Base-by-base conservation (phyloP, 257 asterid species). In the Fraxinus cuspidata region DNA sequence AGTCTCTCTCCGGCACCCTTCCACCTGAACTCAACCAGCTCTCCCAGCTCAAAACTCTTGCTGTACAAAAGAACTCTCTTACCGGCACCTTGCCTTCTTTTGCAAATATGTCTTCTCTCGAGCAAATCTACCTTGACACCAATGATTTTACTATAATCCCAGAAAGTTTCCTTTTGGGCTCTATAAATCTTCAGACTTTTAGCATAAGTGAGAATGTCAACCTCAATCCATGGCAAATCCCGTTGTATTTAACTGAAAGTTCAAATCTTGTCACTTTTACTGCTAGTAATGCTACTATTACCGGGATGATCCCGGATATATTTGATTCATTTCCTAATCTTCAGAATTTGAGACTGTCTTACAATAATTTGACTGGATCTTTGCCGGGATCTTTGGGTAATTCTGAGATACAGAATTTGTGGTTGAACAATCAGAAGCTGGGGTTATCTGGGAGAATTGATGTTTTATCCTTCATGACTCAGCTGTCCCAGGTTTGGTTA, bases 1-100 rank as follows among this genome's bases (percentile, higher is more conserved):
- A 87, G 68, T 80, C 87, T 8, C 40, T 91, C 70, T 79, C 96
- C 69, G 99, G 98, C 28, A 78, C 89, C 1, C 92, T 95, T 0
- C 97, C 99, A 0, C 12, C 89, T 0, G 90, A 87, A n/a, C 86
- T 87, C 70, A 87, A 76, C 81, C 90, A 72, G 35, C 98, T 94
- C 29, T 83, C 94, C 53, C 86, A 78, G 47, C 96, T 95, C 64
- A 67, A 81, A 21, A 23, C 93, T 15, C 80, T 92, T 7, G 84
- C 96, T 16, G 47, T 92, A 35, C 96, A 93, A 78, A 81, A 81
- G 13, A 95, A 93, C 86, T 75, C 90, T 0, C 85, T 95, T 19
- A 28, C 94, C 0, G 98, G 99, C 3, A 28, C 87, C 3, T 23
- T 95, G 28, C 99, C 99, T 23, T 85, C 99, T 1, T 90, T 94